Evolutionary conservation across 306 rosid genomes (phyloP).

Genomic region (Quercus parvula): DNA sequence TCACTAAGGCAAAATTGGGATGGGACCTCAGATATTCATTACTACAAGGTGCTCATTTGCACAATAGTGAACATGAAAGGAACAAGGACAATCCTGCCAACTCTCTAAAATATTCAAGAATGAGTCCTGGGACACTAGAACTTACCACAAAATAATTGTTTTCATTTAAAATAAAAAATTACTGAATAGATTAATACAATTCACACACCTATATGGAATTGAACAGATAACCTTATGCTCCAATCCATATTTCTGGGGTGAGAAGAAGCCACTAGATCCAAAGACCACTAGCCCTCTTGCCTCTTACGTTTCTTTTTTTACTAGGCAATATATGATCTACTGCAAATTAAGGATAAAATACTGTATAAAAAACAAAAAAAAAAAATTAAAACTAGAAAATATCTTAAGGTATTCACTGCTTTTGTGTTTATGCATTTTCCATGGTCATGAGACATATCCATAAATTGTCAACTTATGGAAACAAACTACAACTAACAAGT

Average conservation of each 20-base stretch:
- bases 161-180: not conserved
- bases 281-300: not conserved
- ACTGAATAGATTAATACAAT: not conserved
- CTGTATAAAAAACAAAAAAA: not conserved
- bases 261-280: not conserved
- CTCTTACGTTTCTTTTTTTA: not conserved
- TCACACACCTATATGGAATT: not conserved
- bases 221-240: not conserved
- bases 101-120: not conserved
- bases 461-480: too few relatives aligned
- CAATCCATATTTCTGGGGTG: not conserved
- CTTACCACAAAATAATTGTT: not conserved
- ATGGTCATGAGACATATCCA: not conserved
- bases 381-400: not conserved
- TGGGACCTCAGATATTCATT: not conserved
- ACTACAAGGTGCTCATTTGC: not conserved
- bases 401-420: not conserved
- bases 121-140: not conserved
- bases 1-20: not conserved
- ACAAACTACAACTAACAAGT: too few relatives aligned
- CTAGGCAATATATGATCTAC: not conserved
- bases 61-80: not conserved
- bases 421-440: not conserved
- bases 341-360: not conserved
- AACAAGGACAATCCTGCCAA: not conserved